Percentiles rank a stretch among this genome's conserved stretches.
Evolutionary conservation across 495 filamentous ascomycete genomes (phyloP).

Genomic region (Lentithecium fluviatile): DNA sequence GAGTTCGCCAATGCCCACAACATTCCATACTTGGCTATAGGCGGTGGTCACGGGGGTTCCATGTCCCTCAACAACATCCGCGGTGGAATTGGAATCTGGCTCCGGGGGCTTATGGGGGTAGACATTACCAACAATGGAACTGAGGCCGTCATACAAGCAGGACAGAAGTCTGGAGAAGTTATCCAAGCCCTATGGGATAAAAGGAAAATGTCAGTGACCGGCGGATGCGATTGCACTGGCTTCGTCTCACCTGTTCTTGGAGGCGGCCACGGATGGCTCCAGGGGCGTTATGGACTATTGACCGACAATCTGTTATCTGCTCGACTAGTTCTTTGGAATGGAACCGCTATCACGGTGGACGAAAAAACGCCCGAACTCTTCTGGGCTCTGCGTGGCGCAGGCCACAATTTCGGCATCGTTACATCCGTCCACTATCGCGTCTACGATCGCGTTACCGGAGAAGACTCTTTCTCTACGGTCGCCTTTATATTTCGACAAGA

Average conservation of each 20-base stretch:
- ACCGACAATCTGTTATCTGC: neutral
- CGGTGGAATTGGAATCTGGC: neutral
- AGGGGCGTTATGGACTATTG: constrained; percentile 7
- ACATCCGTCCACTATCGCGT: constrained; percentile 42
- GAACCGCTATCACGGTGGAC: neutral
- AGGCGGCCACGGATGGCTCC: constrained; percentile 14
- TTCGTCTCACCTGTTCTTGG: constrained; percentile 3
- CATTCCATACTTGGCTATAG: neutral
- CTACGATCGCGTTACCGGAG: neutral
- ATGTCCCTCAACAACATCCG: neutral
- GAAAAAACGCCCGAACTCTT: neutral
- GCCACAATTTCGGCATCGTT: constrained; percentile 41
- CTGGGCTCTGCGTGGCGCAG: constrained; percentile 35
- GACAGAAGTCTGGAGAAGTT: neutral
- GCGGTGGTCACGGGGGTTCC: neutral
- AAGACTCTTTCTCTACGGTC: constrained; percentile 46
- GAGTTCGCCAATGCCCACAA: neutral
- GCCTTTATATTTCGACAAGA: constrained; percentile 52
- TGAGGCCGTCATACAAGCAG: neutral
- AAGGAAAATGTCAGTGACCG: constrained; percentile 7
- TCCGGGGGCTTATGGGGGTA: neutral
- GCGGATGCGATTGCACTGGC: constrained; percentile 6
- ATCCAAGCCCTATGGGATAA: neutral
- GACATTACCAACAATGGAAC: neutral
- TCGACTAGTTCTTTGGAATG: constrained; percentile 18